Evolutionary conservation across 202 grass and related monocot species (phyloP).

Genomic region (Setaria viridis): DNA sequence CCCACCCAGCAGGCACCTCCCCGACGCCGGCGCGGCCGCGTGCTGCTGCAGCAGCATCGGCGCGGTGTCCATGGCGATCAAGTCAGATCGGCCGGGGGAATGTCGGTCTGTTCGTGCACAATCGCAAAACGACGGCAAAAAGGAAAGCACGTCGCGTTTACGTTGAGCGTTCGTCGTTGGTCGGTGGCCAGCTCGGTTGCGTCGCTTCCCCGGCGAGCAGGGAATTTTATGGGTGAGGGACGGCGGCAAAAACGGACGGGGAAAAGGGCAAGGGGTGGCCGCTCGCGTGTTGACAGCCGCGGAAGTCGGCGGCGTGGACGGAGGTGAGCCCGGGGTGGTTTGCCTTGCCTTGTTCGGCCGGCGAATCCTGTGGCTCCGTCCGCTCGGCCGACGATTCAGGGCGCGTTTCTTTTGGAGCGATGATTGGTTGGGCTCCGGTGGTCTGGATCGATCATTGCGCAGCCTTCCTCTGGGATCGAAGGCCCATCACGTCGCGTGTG

Average conservation of each 20-base stretch:
- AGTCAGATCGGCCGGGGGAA: neutral
- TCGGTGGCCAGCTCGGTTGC: neutral
- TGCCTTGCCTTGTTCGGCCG: neutral
- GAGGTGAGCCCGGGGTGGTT: neutral
- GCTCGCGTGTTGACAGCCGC: slow-evolving; percentile 20
- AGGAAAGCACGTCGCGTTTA: neutral
- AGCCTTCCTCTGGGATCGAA: too few relatives aligned
- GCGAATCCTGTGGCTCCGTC: neutral
- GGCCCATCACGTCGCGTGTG: too few relatives aligned
- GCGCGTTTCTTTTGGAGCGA: neutral
- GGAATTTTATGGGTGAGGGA: slow-evolving; percentile 10
- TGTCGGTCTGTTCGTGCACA: neutral
- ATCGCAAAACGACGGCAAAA: neutral
- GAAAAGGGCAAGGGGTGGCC: neutral
- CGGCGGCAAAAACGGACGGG: neutral
- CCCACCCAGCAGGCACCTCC: neutral
- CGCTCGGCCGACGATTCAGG: neutral
- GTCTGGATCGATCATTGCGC: neutral
- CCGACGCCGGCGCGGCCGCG: slow-evolving; percentile 3
- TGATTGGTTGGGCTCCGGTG: neutral
- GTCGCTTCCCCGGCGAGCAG: neutral
- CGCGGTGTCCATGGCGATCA: slow-evolving; percentile 42
- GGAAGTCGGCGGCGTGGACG: slow-evolving; percentile 23
- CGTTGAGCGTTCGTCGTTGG: neutral
- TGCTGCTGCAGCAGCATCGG: neutral